Conservation (phyloP, 192 early-diverging fungal species). For the Lobosporangium transversale region DNA sequence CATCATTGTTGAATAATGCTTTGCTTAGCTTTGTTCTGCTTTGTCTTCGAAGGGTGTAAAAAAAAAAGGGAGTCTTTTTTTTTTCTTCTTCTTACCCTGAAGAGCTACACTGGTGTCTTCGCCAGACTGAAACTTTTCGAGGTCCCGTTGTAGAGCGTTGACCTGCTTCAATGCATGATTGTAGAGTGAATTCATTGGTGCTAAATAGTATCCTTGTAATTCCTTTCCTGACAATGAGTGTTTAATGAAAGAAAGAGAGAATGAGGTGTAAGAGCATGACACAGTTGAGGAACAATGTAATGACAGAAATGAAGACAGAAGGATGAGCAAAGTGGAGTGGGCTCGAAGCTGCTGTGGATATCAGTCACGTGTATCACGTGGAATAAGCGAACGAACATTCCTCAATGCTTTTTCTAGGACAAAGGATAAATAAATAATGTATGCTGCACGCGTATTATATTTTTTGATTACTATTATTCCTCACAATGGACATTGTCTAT, state of each 20-base stretch:
- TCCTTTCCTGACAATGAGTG: neutral
- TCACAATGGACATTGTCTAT: too few relatives aligned
- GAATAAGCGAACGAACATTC: too few relatives aligned
- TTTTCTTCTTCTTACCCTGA: slow-evolving; percentile 58
- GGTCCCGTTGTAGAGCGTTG: slow-evolving; percentile 58
- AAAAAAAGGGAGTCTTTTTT: neutral
- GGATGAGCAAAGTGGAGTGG: neutral
- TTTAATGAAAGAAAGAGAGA: neutral
- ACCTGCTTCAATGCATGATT: slow-evolving; percentile 69
- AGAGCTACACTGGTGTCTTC: slow-evolving; percentile 67
- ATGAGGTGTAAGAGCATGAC: neutral
- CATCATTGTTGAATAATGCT: too few relatives aligned
- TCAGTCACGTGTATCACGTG: too few relatives aligned
- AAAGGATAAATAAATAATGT: too few relatives aligned
- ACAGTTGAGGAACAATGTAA: neutral
- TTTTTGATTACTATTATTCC: too few relatives aligned
- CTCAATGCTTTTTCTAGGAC: too few relatives aligned
- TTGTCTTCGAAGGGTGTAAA: neutral
- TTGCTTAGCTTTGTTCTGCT: too few relatives aligned
- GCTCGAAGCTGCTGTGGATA: too few relatives aligned
- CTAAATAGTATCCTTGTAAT: neutral
- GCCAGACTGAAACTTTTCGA: slow-evolving; percentile 62
- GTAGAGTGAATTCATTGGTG: slow-evolving; percentile 64
- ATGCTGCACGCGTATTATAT: too few relatives aligned
- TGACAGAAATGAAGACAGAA: neutral